phyloP scores from a whole-genome alignment of 2,329 filamentous ascomycete genomes.

The Nigrospora oryzae region DNA sequence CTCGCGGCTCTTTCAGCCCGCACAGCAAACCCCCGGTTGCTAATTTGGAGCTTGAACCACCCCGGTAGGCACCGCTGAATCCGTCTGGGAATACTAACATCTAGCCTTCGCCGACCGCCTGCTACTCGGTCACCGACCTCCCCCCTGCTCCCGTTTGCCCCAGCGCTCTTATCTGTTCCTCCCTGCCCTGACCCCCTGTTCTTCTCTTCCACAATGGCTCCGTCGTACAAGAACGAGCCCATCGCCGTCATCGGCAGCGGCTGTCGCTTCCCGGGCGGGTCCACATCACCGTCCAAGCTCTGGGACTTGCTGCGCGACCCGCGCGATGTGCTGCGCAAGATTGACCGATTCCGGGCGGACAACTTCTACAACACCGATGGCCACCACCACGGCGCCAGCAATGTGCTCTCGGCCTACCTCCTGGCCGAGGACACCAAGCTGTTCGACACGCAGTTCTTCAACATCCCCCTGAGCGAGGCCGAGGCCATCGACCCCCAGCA shows the following conservation, averaged over 20 bases:
- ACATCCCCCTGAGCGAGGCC: conserved; percentile 23
- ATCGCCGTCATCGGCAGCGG: conserved; percentile 20
- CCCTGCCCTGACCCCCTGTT: too few relatives aligned
- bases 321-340: conserved; percentile 17
- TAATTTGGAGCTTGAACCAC: too few relatives aligned
- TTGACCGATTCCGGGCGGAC: conserved; percentile 14
- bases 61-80: too few relatives aligned
- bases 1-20: too few relatives aligned
- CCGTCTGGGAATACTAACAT: too few relatives aligned
- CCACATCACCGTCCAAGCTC: conserved; percentile 15
- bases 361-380: conserved; percentile 19
- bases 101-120: too few relatives aligned
- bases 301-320: conserved; percentile 16
- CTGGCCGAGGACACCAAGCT: conserved; percentile 13
- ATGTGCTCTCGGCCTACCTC: conserved; percentile 19
- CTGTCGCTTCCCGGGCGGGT: conserved; percentile 18
- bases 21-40: too few relatives aligned
- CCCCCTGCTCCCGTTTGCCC: too few relatives aligned
- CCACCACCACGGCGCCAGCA: conserved; percentile 19
- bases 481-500: conserved; percentile 23
- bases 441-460: conserved; percentile 23
- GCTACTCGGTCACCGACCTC: too few relatives aligned
- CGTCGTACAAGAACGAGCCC: conserved; percentile 8
- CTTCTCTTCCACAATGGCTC: too few relatives aligned
- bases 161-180: too few relatives aligned